Conservation (phyloP, 2,329 filamentous ascomycete genomes). For the Phialocephala subalpina region DNA sequence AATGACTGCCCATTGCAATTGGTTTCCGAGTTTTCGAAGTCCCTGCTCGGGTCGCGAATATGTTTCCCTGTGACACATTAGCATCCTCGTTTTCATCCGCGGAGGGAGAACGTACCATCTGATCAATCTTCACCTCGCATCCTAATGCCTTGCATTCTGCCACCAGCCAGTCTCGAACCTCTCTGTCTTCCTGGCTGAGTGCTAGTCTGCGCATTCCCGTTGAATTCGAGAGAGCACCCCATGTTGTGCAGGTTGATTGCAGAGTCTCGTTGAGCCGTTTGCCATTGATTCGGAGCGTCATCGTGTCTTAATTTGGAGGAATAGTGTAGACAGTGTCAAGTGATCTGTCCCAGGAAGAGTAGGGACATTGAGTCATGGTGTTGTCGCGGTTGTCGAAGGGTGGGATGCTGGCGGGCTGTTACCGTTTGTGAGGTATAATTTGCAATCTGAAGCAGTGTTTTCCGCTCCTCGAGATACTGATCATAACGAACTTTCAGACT, state of each 20-base stretch:
- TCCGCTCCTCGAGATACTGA: too few species aligned
- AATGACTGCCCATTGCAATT: constrained; percentile 74
- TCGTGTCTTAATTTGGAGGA: constrained; percentile 14
- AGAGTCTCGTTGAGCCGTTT: constrained; percentile 37
- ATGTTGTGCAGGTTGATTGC: constrained; percentile 37
- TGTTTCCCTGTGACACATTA: constrained; percentile 56
- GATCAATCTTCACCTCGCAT: constrained; percentile 72
- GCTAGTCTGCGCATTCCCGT: constrained; percentile 77
- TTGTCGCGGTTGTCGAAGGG: background rate
- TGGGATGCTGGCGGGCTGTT: background rate
- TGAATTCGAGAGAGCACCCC: constrained; percentile 36
- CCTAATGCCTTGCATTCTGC: constrained; percentile 66
- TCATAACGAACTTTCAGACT: too few species aligned
- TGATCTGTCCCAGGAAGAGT: background rate
- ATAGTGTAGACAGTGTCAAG: background rate
- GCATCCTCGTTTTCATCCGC: too few species aligned
- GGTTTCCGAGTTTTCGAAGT: constrained; percentile 60
- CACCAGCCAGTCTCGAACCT: constrained; percentile 79
- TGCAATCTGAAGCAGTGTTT: too few species aligned
- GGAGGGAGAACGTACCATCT: constrained; percentile 65
- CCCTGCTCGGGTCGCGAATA: constrained; percentile 76
- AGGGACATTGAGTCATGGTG: background rate
- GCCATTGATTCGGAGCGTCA: constrained; percentile 36
- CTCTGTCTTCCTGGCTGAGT: constrained; percentile 74
- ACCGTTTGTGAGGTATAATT: too few species aligned